Conservation (phyloP, 164 flowering plant species). For the Aristolochia fimbriata region DNA sequence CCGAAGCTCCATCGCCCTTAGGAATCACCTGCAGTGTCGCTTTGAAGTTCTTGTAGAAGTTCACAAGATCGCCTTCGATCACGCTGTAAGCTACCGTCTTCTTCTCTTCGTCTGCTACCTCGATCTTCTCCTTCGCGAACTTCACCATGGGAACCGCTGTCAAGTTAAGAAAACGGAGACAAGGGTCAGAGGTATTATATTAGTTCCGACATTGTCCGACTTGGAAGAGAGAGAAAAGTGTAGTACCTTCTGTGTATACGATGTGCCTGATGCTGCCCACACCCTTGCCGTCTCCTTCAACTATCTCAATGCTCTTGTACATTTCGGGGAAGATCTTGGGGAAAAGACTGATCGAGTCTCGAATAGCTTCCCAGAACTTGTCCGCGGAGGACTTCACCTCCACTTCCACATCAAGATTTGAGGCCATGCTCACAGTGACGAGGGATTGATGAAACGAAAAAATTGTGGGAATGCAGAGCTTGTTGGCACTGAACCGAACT, state of each 20-base stretch:
- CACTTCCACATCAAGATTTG: constrained; percentile 46
- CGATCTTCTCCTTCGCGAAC: constrained; percentile 21
- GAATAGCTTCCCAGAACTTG: constrained; percentile 45
- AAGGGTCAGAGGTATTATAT: not conserved
- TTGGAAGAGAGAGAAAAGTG: no score
- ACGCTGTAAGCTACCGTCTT: constrained; percentile 19
- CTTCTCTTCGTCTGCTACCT: constrained; percentile 15
- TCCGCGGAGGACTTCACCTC: constrained; percentile 50
- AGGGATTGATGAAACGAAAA: not conserved
- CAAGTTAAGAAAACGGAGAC: constrained; percentile 1
- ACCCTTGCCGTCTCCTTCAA: constrained; percentile 76
- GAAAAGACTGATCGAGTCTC: constrained; percentile 44
- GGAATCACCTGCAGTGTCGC: constrained; percentile 13
- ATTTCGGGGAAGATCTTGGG: constrained; percentile 58
- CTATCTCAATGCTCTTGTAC: constrained; percentile 56
- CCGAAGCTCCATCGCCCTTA: constrained; percentile 18
- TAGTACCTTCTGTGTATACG: constrained; percentile 46
- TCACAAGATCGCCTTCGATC: constrained; percentile 20
- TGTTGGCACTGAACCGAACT: no score
- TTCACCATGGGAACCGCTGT: constrained; percentile 19
- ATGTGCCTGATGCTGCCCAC: constrained; percentile 53
- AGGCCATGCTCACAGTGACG: constrained; percentile 10
- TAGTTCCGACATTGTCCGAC: no score
- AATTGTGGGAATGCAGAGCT: not conserved
- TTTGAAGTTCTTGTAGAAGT: constrained; percentile 18